Conservation (phyloP, 352 stramenopile species). For the Elongisporangium anandrum region DNA sequence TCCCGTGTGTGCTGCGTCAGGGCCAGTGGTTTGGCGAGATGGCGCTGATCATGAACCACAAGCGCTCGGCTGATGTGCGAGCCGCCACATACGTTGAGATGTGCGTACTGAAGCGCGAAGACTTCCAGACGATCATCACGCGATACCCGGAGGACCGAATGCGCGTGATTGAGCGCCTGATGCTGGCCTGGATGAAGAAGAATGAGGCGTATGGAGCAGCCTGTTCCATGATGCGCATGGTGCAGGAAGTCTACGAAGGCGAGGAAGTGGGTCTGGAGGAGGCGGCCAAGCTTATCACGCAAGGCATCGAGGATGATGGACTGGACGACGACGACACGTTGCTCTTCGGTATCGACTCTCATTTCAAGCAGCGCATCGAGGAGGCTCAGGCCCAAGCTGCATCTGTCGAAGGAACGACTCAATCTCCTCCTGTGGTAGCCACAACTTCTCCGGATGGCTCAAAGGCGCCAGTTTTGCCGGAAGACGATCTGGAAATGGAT, state of each 20-base stretch:
- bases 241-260: constrained; percentile 1
- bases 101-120: constrained; percentile 34
- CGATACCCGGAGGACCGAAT: constrained; percentile 27
- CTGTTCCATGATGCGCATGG: constrained; percentile 20
- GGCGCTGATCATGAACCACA: constrained; percentile 48
- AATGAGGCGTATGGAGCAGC: constrained; percentile 13
- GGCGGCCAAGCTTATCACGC: no score
- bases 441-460: no score
- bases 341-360: no score
- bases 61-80: constrained; percentile 32
- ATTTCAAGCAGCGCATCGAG: no score
- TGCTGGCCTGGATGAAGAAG: constrained; percentile 24
- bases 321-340: no score
- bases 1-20: neutral
- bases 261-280: no score
- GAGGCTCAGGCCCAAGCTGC: no score
- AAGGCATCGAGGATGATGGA: no score
- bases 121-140: constrained; percentile 31
- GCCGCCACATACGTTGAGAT: constrained; percentile 49
- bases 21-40: constrained; percentile 47
- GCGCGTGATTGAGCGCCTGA: constrained; percentile 22
- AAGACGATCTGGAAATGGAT: no score
- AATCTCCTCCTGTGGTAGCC: no score
- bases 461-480: no score
- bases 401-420: no score